Conservation (phyloP, 768 basidiomycete species). For the Pulveroboletus sp. region DNA sequence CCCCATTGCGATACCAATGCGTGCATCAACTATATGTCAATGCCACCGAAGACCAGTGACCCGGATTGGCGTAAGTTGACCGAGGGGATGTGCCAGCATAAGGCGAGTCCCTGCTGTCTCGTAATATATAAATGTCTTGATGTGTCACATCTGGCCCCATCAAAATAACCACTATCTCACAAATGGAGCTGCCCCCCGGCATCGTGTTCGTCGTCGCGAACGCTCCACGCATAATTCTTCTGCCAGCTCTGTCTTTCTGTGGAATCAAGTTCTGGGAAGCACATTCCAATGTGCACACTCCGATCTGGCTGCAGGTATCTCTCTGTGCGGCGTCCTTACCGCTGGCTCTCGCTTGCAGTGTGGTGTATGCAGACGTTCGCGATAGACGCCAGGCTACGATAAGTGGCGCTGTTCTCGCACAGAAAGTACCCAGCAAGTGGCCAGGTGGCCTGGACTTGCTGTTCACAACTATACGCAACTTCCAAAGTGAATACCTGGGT, state of each 20-base stretch:
- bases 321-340: conserved; percentile 25
- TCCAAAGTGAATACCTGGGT: conserved; percentile 29
- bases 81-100: too few species aligned
- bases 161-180: neutral
- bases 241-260: conserved; percentile 16
- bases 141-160: neutral
- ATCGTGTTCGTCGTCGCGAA: conserved; percentile 24
- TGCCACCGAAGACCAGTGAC: too few species aligned
- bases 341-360: conserved; percentile 12
- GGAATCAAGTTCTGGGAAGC: conserved; percentile 9
- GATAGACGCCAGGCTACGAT: conserved; percentile 12
- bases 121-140: conserved; percentile 4
- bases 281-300: conserved; percentile 3
- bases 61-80: too few species aligned
- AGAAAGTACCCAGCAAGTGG: conserved; percentile 31
- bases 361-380: conserved; percentile 9
- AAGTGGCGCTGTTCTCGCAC: conserved; percentile 31
- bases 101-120: too few species aligned
- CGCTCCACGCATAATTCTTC: conserved; percentile 20
- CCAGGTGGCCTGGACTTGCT: conserved; percentile 36
- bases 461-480: conserved; percentile 16
- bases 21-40: neutral
- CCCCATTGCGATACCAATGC: neutral
- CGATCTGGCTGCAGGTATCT: conserved; percentile 14
- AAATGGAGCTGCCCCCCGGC: conserved; percentile 34